Percentiles rank a stretch among this genome's conserved stretches.
Evolutionary conservation across 257 asterid species (phyloP).

Genomic region (Ligustrum vulgare): DNA sequence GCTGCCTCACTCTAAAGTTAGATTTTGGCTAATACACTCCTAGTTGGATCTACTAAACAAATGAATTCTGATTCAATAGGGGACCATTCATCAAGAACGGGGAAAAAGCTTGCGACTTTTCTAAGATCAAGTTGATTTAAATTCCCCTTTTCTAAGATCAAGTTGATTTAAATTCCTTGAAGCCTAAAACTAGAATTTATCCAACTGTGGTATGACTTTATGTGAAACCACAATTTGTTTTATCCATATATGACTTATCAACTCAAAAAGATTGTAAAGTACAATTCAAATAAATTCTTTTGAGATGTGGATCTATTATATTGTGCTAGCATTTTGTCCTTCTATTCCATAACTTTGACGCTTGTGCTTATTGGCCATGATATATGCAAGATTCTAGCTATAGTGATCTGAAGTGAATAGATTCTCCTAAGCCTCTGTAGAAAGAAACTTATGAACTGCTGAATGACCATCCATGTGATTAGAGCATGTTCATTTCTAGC

Average conservation of each 20-base stretch:
- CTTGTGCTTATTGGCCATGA: not conserved
- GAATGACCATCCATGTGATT: not conserved
- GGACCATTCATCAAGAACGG: not conserved
- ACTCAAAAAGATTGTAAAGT: not conserved
- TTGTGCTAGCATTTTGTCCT: not conserved
- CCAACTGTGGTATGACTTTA: not conserved
- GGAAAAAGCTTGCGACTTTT: not conserved
- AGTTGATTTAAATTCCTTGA: not conserved
- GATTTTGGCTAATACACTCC: not conserved
- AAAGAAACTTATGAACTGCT: not conserved
- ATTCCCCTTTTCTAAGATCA: not conserved
- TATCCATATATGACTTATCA: not conserved
- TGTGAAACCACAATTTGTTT: not conserved
- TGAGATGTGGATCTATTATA: not conserved
- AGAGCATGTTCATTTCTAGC: not conserved
- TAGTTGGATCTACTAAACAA: not conserved
- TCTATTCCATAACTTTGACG: not conserved
- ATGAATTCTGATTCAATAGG: not conserved
- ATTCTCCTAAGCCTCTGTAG: not conserved
- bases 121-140: not conserved
- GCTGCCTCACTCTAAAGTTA: not conserved
- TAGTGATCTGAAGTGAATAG: not conserved
- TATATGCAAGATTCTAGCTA: not conserved
- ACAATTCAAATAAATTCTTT: not conserved
- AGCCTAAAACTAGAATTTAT: not conserved